Percentiles rank a stretch among this genome's conserved stretches.
Conservation (phyloP, 441 rosid species). For the Erodium texanum region DNA sequence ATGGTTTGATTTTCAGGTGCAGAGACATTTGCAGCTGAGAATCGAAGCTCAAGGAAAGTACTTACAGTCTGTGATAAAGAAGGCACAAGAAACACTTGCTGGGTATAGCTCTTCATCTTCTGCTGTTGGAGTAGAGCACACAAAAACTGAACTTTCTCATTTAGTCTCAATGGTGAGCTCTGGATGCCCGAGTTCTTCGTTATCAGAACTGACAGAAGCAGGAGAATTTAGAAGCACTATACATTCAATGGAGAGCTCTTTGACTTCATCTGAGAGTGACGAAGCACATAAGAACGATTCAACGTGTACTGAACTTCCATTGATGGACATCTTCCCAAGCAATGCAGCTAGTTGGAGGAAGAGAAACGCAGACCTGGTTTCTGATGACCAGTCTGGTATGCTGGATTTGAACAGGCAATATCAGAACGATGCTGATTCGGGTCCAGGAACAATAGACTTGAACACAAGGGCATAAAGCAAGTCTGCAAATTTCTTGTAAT, state of each 20-base stretch:
- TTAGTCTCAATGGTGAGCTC: slow-evolving; percentile 59
- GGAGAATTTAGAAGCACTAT: slow-evolving; percentile 33
- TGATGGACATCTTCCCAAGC: slow-evolving; percentile 46
- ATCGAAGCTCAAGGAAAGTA: slow-evolving; percentile 98
- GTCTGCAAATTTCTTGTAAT: no score
- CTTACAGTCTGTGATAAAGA: slow-evolving; percentile 64
- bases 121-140: slow-evolving; percentile 48
- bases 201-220: slow-evolving; percentile 53
- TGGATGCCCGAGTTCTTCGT: slow-evolving; percentile 45
- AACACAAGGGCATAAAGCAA: slow-evolving; percentile 34
- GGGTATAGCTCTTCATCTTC: slow-evolving; percentile 62
- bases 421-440: slow-evolving; percentile 17
- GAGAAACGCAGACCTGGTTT: slow-evolving; percentile 30
- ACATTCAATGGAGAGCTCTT: slow-evolving; percentile 72
- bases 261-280: slow-evolving; percentile 74
- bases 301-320: slow-evolving; percentile 24
- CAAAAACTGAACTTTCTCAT: slow-evolving; percentile 63
- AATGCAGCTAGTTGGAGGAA: slow-evolving; percentile 32
- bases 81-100: slow-evolving; percentile 85
- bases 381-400: slow-evolving; percentile 20
- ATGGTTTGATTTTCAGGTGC: slow-evolving; percentile 64
- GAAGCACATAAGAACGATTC: slow-evolving; percentile 15
- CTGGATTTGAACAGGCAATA: slow-evolving; percentile 51
- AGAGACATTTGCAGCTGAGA: slow-evolving; percentile 87
- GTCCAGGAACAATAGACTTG: slow-evolving; percentile 29